Conservation (phyloP, 768 basidiomycete genomes). For the Infundibulicybe gibba region DNA sequence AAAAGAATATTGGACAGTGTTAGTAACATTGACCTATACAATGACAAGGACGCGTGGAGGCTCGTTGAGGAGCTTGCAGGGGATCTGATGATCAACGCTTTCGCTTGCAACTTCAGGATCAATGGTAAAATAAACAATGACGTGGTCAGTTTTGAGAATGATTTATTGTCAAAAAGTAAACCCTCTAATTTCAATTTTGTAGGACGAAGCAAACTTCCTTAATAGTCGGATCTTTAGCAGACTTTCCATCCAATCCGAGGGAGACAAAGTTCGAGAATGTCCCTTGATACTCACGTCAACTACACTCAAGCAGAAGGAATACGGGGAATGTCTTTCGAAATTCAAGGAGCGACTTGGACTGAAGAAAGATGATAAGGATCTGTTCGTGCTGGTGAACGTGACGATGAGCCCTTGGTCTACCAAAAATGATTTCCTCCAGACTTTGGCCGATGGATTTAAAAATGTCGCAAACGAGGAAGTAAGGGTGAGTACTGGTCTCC, state of each 20-base stretch:
- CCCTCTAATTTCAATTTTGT: too few species aligned
- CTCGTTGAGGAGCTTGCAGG: conserved; percentile 26
- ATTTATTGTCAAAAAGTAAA: too few species aligned
- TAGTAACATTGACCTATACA: conserved; percentile 24
- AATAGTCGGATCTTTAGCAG: conserved; percentile 34
- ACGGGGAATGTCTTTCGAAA: conserved; percentile 26
- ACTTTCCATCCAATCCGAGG: conserved; percentile 26
- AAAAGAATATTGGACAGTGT: conserved; percentile 13
- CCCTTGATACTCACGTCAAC: conserved; percentile 28
- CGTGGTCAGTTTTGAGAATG: too few species aligned
- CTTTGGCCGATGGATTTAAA: conserved; percentile 28
- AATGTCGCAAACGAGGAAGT: conserved; percentile 21
- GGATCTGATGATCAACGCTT: conserved; percentile 42
- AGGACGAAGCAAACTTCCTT: conserved; percentile 34
- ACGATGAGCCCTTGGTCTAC: conserved; percentile 38
- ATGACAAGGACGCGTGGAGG: conserved; percentile 19
- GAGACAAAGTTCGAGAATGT: conserved; percentile 14
- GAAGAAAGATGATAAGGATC: conserved; percentile 18
- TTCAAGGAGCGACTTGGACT: conserved; percentile 35
- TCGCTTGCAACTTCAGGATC: conserved; percentile 39
- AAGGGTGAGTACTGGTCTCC: conserved; percentile 17
- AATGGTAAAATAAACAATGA: not conserved
- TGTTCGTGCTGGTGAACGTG: conserved; percentile 32
- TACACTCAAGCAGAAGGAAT: conserved; percentile 23
- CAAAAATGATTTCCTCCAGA: conserved; percentile 18